Evolutionary conservation across 2,329 filamentous ascomycete species (phyloP), one percentile per base, ranked within the genome.

Genomic region (Epichloe gansuensis): DNA sequence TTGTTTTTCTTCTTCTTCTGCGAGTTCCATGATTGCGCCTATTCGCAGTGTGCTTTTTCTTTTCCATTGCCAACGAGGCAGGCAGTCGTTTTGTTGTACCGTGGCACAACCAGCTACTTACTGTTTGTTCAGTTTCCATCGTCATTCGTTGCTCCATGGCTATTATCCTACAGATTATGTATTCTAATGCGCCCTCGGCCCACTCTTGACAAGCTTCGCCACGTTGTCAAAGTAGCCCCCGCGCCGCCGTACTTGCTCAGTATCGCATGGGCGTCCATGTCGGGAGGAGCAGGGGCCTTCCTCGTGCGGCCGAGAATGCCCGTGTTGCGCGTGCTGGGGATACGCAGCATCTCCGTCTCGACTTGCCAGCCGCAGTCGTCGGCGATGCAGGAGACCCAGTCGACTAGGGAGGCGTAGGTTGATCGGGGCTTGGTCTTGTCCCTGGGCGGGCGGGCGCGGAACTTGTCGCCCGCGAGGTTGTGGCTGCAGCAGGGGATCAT

Each of bases 401-500:
- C 80, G 21, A 91, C 89, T 15, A 98, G 77, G 2, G 86, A 86
- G 0, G 88, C 85, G 66, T 95, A 96, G 28, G 86, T 85, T 4
- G 89, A 94, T 11, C 75, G 75, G 17, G 69, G 62, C 57, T 76
- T 76, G 46, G 65, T 63, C 60, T 72, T 73, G 53, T 74, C 70
- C 48, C 72, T 74, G 2, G 79, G 78, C 8, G 74, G 70, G 8
- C 77, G 75, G 15, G 87, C 85, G 17, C 93, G 82, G 65, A 85
- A 93, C 54, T 70, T 75, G 25, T 80, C 78, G 1, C 93, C 93
- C 0, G 83, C 81, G 2, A 98, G 80, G 54, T 86, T 79, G 70
- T 97, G 90, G 58, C 88, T 95, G 71, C 93, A 98, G 72, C 93
- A 98, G 1, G 93, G 93, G 45, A 98, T 95, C 60, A 88, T 86